Evolutionary conservation across 441 rosid genomes (phyloP), one percentile per base, ranked within the genome.

Genomic region (Omphalea diandra): DNA sequence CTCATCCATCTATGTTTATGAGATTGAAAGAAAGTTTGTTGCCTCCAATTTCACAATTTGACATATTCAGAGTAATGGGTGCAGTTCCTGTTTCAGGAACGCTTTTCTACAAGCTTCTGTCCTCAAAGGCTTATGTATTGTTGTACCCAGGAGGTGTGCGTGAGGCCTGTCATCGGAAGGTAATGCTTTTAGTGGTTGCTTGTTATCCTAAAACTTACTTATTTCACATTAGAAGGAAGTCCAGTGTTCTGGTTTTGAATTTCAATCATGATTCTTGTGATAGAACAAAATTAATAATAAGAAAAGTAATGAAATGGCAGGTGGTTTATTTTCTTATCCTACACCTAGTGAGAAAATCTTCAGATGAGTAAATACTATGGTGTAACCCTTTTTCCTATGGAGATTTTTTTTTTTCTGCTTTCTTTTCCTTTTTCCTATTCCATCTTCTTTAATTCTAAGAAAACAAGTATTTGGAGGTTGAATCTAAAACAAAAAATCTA

Each of bases 91-190:
- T 86, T 77, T 89, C 99, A 17, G 88, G 83, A 68, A 65, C 66
- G 22, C 83, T 80, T 68, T 76, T 95, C 29, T 88, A 80, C 81
- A 85, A 83, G 56, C 97, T 94, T 72, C 79, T 95, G 67, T 78
- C 93, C n/a, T 81, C 90, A 15, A 89, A 85, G 65, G 82, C 92
- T 69, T 90, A 95, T 65, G 87, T 88, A 62, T 67, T 95, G 18
- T 70, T 95, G 61, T 92, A 87, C 75, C 98, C 99, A 3, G 97
- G 99, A 70, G 99, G 97, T 32, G 68, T 84, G 77, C 97, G 97
- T 7, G 99, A 92, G 79, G 96, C 93, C 71, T 83, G 84, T 67
- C 98, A 95, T 71, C 80, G 91, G 27, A 95, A 89, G 97, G 99
- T 89, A 79, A 47, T 41, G 40, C 31, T 33, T 1, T 54, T 56